A percentile compares a stretch with the other conserved stretches of the same genome.
These are phyloP conservation scores for Cucurbita argyrosperma DNA, from an alignment of 306 rosid species.

Conservation along the genomic window DNA sequence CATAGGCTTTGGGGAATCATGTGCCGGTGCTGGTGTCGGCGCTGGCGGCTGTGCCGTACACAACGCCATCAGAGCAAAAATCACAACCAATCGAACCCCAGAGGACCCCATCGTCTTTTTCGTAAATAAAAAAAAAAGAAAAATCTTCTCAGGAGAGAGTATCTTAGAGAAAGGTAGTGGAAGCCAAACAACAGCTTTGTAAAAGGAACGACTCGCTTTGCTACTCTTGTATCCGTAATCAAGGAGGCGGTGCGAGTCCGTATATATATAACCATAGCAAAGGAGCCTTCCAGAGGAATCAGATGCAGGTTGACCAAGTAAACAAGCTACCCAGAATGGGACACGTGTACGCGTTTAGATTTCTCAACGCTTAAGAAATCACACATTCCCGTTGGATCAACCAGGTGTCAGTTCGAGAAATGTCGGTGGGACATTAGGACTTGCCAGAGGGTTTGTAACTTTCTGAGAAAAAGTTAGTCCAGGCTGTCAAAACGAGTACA, in stretches of 20 bases:
- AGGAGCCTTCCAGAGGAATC: not conserved
- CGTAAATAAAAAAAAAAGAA: not conserved
- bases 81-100: not conserved
- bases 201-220: not conserved
- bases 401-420: not conserved
- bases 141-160: not conserved
- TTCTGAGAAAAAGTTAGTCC: not conserved
- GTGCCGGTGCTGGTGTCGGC: not conserved
- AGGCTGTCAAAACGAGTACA: not conserved
- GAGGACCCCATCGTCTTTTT: constrained; percentile 2
- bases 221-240: not conserved
- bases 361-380: not conserved
- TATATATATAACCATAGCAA: not conserved
- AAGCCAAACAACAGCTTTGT: not conserved
- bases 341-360: not conserved
- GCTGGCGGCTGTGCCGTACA: constrained; percentile 6
- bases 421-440: not conserved
- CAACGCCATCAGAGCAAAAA: not conserved
- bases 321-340: not conserved
- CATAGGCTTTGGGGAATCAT: not conserved
- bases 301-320: not conserved
- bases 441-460: not conserved
- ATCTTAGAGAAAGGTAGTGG: not conserved
- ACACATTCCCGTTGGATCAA: not conserved
- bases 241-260: not conserved